Conservation (phyloP, 331 rosid species). For the Malus hybrid region DNA sequence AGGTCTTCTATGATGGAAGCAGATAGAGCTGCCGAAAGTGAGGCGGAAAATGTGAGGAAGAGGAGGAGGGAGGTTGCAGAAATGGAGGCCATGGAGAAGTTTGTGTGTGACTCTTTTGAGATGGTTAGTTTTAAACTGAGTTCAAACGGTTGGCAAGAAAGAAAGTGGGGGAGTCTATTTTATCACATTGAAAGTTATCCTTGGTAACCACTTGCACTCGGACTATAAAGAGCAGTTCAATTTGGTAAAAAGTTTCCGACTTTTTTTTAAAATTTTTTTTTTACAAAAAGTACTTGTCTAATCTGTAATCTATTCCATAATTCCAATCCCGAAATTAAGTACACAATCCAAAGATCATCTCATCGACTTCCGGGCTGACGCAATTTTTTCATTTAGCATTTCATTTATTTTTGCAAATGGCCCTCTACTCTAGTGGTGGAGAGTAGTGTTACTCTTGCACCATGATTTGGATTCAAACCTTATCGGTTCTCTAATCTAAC, state of each 20-base stretch:
- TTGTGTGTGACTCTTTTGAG: not conserved
- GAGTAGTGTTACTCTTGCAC: no score
- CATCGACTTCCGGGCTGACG: no score
- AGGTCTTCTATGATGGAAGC: conserved; percentile 62
- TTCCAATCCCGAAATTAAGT: not conserved
- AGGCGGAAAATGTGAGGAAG: conserved; percentile 9
- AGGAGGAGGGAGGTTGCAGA: conserved; percentile 11
- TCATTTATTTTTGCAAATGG: no score
- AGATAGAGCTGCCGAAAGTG: conserved; percentile 11
- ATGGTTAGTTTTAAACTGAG: not conserved
- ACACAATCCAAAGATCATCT: no score
- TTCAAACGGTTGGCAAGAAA: conserved; percentile 14
- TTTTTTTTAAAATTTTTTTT: no score
- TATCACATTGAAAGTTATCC: not conserved
- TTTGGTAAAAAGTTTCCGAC: not conserved
- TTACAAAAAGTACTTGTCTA: not conserved
- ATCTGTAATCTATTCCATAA: not conserved
- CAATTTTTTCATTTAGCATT: no score
- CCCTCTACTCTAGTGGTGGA: fast-evolving
- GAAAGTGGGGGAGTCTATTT: not conserved
- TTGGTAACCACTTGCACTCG: not conserved
- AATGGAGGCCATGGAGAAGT: conserved; percentile 37
- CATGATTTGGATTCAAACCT: no score
- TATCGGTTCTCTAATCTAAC: no score
- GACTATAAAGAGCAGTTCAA: not conserved